Conservation (phyloP, 2,329 filamentous ascomycete species). For the Blumeriella jaapii region DNA sequence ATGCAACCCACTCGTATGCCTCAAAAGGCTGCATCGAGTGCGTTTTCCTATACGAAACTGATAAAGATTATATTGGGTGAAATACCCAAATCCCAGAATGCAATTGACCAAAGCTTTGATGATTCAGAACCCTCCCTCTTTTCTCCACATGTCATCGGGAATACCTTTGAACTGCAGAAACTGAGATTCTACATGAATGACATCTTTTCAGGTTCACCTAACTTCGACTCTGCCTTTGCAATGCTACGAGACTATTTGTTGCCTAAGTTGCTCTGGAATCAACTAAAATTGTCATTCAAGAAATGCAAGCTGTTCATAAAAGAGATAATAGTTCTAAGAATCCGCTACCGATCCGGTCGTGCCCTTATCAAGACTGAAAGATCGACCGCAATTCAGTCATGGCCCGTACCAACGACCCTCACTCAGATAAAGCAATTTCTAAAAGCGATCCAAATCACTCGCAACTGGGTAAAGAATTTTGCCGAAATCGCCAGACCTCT, state of each 20-base stretch:
- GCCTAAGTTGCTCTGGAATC: neutral
- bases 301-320: neutral
- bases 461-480: slow-evolving; percentile 3
- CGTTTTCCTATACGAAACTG: no score
- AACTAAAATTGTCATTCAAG: neutral
- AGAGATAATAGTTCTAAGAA: neutral
- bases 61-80: no score
- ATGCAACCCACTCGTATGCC: neutral
- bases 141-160: no score
- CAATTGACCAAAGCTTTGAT: no score
- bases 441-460: slow-evolving; percentile 1
- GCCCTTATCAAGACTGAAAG: neutral
- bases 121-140: no score
- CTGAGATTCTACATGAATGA: no score
- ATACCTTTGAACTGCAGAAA: no score
- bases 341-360: neutral
- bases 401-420: neutral
- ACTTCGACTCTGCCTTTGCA: no score
- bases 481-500: slow-evolving; percentile 2
- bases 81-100: no score
- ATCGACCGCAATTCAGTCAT: neutral
- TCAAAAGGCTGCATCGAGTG: no score
- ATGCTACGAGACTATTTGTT: no score
- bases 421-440: neutral
- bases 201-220: no score